A percentile compares a stretch with the other conserved stretches of the same genome.
These are phyloP conservation scores for Nannochloris sp. DNA, from an alignment of 139 green algal species.

Conservation along the genomic window DNA sequence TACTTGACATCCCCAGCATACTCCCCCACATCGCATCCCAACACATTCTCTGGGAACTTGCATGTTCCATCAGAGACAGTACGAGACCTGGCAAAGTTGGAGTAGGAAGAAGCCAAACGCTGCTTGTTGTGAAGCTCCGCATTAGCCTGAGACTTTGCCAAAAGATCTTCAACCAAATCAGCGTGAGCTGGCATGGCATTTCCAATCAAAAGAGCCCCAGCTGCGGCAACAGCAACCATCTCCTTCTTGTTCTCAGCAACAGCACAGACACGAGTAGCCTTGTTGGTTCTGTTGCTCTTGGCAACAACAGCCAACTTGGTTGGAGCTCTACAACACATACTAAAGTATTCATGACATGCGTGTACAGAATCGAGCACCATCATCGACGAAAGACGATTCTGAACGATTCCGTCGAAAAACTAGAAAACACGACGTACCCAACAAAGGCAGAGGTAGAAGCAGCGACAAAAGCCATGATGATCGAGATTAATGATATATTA, in stretches of 20 bases:
- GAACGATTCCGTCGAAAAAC: too few species aligned
- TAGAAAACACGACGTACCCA: too few species aligned
- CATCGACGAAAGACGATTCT: too few species aligned
- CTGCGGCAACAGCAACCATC: background rate
- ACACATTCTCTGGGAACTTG: conserved; percentile 54
- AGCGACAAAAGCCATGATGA: background rate
- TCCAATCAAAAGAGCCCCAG: background rate
- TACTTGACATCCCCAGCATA: conserved; percentile 47
- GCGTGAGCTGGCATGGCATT: background rate
- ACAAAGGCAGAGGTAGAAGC: conserved; percentile 1
- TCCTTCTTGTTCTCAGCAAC: background rate
- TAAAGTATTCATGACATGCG: too few species aligned
- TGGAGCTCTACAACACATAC: too few species aligned
- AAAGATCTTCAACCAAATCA: conserved; percentile 41
- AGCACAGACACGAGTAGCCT: background rate
- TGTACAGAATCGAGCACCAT: too few species aligned
- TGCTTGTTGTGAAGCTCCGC: conserved; percentile 67
- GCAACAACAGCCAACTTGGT: too few species aligned
- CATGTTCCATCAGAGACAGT: conserved; percentile 57
- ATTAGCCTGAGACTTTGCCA: conserved; percentile 52
- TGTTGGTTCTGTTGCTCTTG: conserved; percentile 2
- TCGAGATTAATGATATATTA: too few species aligned
- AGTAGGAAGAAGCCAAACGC: conserved; percentile 48
- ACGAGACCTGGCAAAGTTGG: conserved; percentile 51
- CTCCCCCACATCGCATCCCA: conserved; percentile 52